Base-by-base conservation (phyloP, 306 rosid genomes). In the Inga leiocalycina region DNA sequence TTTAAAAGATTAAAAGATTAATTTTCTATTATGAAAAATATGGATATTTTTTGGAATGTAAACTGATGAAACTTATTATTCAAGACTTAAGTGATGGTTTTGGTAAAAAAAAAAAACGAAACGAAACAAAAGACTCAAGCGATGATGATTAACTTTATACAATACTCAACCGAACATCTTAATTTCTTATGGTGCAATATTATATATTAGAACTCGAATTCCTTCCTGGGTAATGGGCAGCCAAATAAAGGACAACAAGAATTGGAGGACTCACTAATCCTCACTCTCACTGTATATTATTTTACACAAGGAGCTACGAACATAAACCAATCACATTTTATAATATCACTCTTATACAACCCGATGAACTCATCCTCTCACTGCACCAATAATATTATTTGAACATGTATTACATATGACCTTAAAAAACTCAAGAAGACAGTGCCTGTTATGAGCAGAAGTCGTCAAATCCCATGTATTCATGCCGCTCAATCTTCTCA, bases 401-500 rank as follows among this genome's bases (percentile, higher is more conserved):
- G 12, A n/a, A 49, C 54, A 39, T 39, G 43, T 1, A 39, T 39
- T 27, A 27, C 30, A 57, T 12, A 2, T 13, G 64, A 59, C 66
- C 32, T 9, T 9, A 59, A 49, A 59, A 49, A 49, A 14, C 16
- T 48, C 52, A 4, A 49, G 54, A 11, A 3, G 16, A 49, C 70
- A 14, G 10, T 32, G 70, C 41, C 20, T 32, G 8, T 8, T 65
- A 65, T 13, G 6, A 12, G 70, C 70, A 65, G 43, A 12, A 65
- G 41, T 65, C 41, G 20, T 65, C 70, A 32, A 65, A 65, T 32
- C 70, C 70, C 70, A 65, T 65, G 41, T 65, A 65, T 30, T 65
- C 70, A 32, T 14, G 37, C 46, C 0, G 79, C 62, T 85, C 74
- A 67, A 90, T 86, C 91, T 80, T 82, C 73, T 44, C 57, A 43